A percentile compares a stretch with the other conserved stretches of the same genome.
phyloP scores from a whole-genome alignment of 805 yeast genomes.

The Saccharomyces kudriavzevii region DNA sequence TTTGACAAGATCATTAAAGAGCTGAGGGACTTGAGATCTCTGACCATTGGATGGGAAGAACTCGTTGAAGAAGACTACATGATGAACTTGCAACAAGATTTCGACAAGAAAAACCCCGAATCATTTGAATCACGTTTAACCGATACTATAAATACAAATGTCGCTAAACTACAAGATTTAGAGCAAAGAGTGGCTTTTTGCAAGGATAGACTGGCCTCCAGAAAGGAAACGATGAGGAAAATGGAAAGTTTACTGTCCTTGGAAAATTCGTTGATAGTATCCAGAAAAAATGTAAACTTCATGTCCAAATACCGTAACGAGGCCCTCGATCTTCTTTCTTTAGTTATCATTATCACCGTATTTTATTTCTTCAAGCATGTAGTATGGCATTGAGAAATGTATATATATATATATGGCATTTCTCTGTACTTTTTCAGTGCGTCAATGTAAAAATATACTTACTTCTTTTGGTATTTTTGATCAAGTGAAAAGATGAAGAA shows the following conservation, averaged over 20 bases:
- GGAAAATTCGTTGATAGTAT: slow-evolving; percentile 12
- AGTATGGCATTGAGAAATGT: background rate
- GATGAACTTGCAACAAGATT: slow-evolving; percentile 21
- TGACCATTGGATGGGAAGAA: slow-evolving; percentile 19
- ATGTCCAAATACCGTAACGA: slow-evolving; percentile 12
- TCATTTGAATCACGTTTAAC: slow-evolving; percentile 20
- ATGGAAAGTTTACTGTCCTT: slow-evolving; percentile 20
- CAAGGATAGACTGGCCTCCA: slow-evolving; percentile 13
- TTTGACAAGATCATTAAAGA: slow-evolving; percentile 18
- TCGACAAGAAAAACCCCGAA: slow-evolving; percentile 20
- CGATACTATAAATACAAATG: slow-evolving; percentile 10
- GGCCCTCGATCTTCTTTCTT: slow-evolving; percentile 7
- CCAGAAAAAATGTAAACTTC: slow-evolving; percentile 12
- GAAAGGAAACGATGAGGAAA: slow-evolving; percentile 22
- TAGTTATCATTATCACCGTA: background rate
- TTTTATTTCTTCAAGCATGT: background rate
- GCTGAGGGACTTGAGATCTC: slow-evolving; percentile 24
- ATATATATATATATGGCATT: background rate
- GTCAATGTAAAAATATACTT: background rate
- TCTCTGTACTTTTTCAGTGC: background rate
- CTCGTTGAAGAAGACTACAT: slow-evolving; percentile 26
- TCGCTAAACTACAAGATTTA: slow-evolving; percentile 21
- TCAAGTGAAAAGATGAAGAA: background rate
- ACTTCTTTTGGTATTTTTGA: background rate
- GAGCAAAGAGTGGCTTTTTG: slow-evolving; percentile 23